Conservation (phyloP, 306 rosid genomes). For the Ochetophila trinervis region DNA sequence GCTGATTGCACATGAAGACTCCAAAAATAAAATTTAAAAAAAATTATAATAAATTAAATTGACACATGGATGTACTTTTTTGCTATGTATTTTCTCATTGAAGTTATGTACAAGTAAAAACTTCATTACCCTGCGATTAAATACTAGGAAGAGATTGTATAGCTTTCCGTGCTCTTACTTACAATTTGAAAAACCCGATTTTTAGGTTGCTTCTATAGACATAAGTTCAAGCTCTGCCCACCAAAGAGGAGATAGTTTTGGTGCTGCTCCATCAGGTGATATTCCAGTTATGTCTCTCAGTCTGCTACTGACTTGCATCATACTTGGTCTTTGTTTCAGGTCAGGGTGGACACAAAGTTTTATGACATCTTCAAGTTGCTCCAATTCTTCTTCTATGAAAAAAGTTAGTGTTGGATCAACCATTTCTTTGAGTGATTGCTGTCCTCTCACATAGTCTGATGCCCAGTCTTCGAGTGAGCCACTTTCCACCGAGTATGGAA, state of each 20-base stretch:
- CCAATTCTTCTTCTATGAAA: conserved; percentile 55
- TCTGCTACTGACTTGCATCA: conserved; percentile 54
- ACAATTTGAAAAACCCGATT: conserved; percentile 15
- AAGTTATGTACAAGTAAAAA: conserved; percentile 53
- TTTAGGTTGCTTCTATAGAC: conserved; percentile 58
- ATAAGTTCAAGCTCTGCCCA: conserved; percentile 97
- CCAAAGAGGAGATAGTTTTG: conserved; percentile 92
- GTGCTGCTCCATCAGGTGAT: conserved; percentile 71
- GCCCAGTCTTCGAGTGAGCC: conserved; percentile 64
- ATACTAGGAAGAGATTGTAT: not conserved
- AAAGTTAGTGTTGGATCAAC: conserved; percentile 72
- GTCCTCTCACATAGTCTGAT: conserved; percentile 47
- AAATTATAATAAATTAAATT: conserved; percentile 12
- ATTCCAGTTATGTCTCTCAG: conserved; percentile 71
- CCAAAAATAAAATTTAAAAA: not conserved
- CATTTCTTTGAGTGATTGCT: conserved; percentile 45
- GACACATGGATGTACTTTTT: conserved; percentile 3
- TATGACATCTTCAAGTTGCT: conserved; percentile 49
- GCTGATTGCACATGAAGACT: not conserved
- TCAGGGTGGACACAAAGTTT: conserved; percentile 53
- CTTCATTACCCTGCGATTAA: conserved; percentile 17
- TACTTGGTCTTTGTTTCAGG: conserved; percentile 49
- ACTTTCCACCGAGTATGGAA: conserved; percentile 59
- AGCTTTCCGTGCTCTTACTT: conserved; percentile 27
- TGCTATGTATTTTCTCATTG: conserved; percentile 21